phyloP scores from a whole-genome alignment of 176 grass and related monocot species.

The Dendrocalamus sinicus region DNA sequence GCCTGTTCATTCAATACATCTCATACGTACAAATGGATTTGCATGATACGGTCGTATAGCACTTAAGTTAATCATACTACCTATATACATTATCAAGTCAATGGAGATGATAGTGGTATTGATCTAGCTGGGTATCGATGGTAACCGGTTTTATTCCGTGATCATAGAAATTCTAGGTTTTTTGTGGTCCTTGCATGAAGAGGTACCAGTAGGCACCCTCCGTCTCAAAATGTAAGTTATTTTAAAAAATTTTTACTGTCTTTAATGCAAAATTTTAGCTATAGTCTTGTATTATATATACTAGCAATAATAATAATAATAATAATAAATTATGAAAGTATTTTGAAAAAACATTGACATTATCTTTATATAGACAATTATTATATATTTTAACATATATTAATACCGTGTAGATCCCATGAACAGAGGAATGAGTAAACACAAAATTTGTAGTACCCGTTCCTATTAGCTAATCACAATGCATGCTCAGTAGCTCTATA shows the following conservation, averaged over 20 bases:
- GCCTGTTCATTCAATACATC: neutral
- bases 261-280: neutral
- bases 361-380: neutral
- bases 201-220: neutral
- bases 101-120: neutral
- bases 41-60: neutral
- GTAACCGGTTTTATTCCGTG: neutral
- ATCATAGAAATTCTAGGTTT: neutral
- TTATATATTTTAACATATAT: neutral
- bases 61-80: too few species aligned
- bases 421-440: neutral
- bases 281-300: neutral
- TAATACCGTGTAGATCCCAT: neutral
- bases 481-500: too few species aligned
- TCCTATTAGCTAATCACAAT: neutral
- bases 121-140: neutral
- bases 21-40: neutral
- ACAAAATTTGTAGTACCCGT: neutral
- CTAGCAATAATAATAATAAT: neutral
- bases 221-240: neutral
- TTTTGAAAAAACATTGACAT: too few species aligned
- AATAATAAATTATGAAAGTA: too few species aligned
- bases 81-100: neutral
- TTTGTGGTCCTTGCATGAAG: neutral
- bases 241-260: fast-evolving